Percentiles rank a stretch among this genome's conserved stretches.
Evolutionary conservation across 768 basidiomycete species (phyloP).

Genomic region (Leccinum barrowsii): DNA sequence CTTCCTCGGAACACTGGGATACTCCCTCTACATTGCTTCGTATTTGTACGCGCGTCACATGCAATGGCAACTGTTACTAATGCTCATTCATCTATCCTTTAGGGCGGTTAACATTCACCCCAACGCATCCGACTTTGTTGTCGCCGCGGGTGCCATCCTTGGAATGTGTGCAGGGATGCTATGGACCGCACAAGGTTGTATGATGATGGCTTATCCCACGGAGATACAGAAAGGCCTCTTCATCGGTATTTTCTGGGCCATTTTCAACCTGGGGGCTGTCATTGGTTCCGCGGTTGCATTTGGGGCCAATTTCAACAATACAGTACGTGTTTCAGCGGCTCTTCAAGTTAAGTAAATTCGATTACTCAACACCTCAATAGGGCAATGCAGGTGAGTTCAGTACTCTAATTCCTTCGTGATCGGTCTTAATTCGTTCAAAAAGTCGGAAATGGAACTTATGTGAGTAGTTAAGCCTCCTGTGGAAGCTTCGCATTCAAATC

Average conservation of each 20-base stretch:
- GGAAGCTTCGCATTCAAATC: neutral
- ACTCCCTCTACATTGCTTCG: constrained; percentile 71
- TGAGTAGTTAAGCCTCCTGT: constrained; percentile 32
- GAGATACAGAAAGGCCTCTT: constrained; percentile 73
- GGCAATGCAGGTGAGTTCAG: constrained; percentile 27
- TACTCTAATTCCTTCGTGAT: neutral
- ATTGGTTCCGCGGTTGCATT: constrained; percentile 75
- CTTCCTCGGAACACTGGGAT: constrained; percentile 69
- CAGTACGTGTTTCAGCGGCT: constrained; percentile 35
- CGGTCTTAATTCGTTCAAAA: constrained; percentile 1
- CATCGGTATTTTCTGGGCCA: constrained; percentile 80
- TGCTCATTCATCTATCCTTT: constrained; percentile 1
- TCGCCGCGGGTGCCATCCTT: constrained; percentile 67
- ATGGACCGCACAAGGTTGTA: constrained; percentile 83
- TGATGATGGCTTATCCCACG: constrained; percentile 83
- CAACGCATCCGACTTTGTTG: constrained; percentile 57
- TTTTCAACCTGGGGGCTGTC: constrained; percentile 80
- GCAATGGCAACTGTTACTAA: neutral
- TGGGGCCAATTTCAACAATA: constrained; percentile 64
- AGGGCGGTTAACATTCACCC: constrained; percentile 72
- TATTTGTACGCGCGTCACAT: constrained; percentile 52
- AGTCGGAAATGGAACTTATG: constrained; percentile 76
- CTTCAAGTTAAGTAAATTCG: neutral
- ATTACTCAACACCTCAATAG: constrained; percentile 12
- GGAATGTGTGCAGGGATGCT: constrained; percentile 70